phyloP scores from a whole-genome alignment of 2,329 filamentous ascomycete species.

The Colletotrichum lini region DNA sequence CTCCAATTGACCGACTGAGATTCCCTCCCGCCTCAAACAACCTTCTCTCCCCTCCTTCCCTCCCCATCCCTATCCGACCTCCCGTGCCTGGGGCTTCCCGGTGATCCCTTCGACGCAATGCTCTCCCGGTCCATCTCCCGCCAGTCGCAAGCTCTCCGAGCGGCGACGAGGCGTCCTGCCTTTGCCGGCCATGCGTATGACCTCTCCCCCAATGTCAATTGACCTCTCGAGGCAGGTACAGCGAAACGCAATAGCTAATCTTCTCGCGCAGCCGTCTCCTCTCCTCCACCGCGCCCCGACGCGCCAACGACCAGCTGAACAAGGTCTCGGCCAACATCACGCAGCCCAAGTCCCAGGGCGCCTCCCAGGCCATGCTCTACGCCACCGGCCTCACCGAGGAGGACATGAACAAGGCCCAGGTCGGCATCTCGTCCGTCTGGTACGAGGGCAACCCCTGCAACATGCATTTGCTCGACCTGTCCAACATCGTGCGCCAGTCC shows the following conservation, averaged over 20 bases:
- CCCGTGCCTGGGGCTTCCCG: conserved; percentile 18
- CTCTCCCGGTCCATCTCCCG: conserved; percentile 43
- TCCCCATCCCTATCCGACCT: conserved; percentile 12
- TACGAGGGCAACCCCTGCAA: conserved; percentile 99
- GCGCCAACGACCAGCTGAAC: conserved; percentile 77
- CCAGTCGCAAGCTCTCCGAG: conserved; percentile 45
- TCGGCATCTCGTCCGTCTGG: conserved; percentile 98
- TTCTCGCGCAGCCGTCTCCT: conserved; percentile 61
- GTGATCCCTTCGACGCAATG: conserved; percentile 42
- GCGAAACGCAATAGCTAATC: conserved; percentile 26
- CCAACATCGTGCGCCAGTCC: conserved; percentile 77
- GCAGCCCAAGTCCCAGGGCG: conserved; percentile 97
- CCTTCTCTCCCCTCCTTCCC: neutral
- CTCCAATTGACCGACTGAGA: no score
- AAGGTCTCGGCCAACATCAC: conserved; percentile 88
- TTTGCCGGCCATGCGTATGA: conserved; percentile 45
- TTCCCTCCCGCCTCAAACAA: no score
- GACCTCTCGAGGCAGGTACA: neutral
- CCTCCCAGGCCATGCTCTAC: conserved; percentile 99
- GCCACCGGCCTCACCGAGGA: conserved; percentile 88
- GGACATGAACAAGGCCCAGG: conserved; percentile 96
- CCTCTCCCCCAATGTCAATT: conserved; percentile 4
- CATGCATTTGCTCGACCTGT: conserved; percentile 96
- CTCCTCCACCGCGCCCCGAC: conserved; percentile 64
- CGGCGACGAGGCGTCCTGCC: conserved; percentile 43